Evolutionary conservation across 148 eudicot genomes (phyloP).

Genomic region (Rhododendron henanense): DNA sequence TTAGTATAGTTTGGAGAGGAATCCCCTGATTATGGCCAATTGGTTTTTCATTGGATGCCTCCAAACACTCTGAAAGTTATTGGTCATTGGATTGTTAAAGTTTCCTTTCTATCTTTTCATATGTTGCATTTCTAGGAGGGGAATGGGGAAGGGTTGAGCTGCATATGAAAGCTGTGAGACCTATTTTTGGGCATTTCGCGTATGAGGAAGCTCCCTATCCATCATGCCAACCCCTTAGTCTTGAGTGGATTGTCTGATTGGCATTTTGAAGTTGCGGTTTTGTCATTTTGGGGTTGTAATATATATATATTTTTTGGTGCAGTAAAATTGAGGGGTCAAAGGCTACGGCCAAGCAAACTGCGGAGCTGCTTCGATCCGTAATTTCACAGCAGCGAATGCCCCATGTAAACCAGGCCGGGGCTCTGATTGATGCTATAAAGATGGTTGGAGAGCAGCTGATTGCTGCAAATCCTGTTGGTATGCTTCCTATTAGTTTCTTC

Average conservation of each 20-base stretch:
- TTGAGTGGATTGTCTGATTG: neutral
- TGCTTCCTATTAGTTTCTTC: constrained; percentile 7
- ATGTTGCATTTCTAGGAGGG: neutral
- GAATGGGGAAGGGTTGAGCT: neutral
- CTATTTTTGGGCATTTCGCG: neutral
- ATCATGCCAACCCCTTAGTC: neutral
- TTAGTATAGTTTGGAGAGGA: neutral
- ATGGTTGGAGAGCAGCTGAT: constrained; percentile 75
- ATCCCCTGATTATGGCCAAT: neutral
- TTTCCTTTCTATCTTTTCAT: neutral
- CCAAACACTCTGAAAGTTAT: neutral
- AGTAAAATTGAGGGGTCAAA: constrained; percentile 94
- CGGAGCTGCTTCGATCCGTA: constrained; percentile 80
- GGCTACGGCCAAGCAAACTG: constrained; percentile 80
- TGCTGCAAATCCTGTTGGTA: constrained; percentile 93
- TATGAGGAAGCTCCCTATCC: neutral
- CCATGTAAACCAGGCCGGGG: constrained; percentile 70
- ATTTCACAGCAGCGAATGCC: constrained; percentile 88
- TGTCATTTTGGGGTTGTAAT: neutral
- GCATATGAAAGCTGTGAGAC: neutral
- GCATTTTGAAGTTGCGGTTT: neutral
- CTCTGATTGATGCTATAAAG: constrained; percentile 71
- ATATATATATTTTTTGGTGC: constrained; percentile 7
- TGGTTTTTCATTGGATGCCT: neutral
- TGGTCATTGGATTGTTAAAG: neutral